Evolutionary conservation across 371 early-diverging fungal species (phyloP).

Genomic region (Circinella minor): DNA sequence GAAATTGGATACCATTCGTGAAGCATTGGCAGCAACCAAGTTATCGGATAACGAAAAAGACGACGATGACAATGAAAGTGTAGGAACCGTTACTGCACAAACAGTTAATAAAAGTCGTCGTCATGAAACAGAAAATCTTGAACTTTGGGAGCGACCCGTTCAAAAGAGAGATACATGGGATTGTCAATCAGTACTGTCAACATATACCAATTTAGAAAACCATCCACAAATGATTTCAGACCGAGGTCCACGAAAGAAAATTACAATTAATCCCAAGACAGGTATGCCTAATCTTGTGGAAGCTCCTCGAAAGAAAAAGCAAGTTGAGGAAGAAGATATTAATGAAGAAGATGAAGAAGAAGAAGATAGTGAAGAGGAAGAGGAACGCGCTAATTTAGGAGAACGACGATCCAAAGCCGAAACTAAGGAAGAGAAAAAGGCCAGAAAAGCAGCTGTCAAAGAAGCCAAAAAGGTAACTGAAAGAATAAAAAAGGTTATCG

Average conservation of each 20-base stretch:
- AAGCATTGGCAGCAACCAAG: conserved; percentile 55
- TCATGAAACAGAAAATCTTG: conserved; percentile 20
- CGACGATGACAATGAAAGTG: conserved; percentile 15
- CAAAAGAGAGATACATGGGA: conserved; percentile 76
- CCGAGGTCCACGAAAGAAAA: conserved; percentile 45
- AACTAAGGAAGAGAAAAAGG: conserved; percentile 87
- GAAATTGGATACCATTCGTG: conserved; percentile 74
- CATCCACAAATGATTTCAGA: conserved; percentile 77
- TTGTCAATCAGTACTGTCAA: conserved; percentile 78
- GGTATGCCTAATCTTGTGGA: conserved; percentile 68
- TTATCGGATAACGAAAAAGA: conserved; percentile 41
- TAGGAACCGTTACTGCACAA: conserved; percentile 25
- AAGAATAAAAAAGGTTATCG: too few species aligned
- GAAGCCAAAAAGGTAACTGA: conserved; percentile 67
- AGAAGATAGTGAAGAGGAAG: conserved; percentile 52
- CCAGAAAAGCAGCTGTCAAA: conserved; percentile 85
- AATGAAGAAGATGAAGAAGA: conserved; percentile 49
- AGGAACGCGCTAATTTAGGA: conserved; percentile 54
- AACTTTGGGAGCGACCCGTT: conserved; percentile 24
- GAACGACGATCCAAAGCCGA: conserved; percentile 74
- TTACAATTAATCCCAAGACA: conserved; percentile 64
- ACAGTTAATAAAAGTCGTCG: not conserved
- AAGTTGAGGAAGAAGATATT: conserved; percentile 22
- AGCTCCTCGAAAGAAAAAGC: conserved; percentile 41
- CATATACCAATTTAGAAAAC: conserved; percentile 86